These are phyloP conservation scores for Boletus pseudopeckii DNA, from an alignment of 768 basidiomycete genomes.

Conservation along the genomic window DNA sequence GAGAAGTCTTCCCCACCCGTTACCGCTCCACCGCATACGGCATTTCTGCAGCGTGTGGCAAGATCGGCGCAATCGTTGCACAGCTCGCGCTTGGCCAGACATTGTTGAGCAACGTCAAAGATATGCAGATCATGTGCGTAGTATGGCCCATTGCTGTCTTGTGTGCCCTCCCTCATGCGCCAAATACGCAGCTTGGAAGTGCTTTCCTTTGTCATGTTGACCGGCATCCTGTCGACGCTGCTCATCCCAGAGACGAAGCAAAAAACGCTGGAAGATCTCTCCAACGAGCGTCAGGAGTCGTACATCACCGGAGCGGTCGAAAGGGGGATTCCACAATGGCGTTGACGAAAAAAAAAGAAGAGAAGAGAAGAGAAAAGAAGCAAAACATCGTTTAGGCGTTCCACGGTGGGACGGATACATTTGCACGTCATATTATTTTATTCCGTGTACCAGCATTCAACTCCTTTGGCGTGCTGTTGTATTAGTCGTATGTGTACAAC, in stretches of 20 bases:
- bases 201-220: constrained; percentile 82
- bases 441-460: not conserved
- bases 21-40: constrained; percentile 74
- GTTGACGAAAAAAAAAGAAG: not conserved
- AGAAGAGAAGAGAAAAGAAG: too few relatives aligned
- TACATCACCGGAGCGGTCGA: constrained; percentile 40
- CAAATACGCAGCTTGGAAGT: constrained; percentile 53
- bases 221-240: constrained; percentile 76
- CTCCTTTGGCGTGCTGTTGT: not conserved
- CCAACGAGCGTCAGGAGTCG: constrained; percentile 63
- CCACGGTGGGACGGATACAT: not conserved
- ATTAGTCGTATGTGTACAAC: not conserved
- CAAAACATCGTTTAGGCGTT: not conserved
- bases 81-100: constrained; percentile 69
- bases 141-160: not conserved
- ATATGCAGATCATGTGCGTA: constrained; percentile 65
- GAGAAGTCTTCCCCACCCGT: constrained; percentile 75
- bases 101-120: constrained; percentile 52
- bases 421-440: not conserved
- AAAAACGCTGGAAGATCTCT: constrained; percentile 62
- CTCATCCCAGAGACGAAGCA: constrained; percentile 80
- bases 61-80: constrained; percentile 71
- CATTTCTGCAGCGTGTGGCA: constrained; percentile 71
- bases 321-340: constrained; percentile 13
- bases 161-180: not conserved